A percentile compares a stretch with the other conserved stretches of the same genome.
phyloP scores from a whole-genome alignment of 1,284 basidiomycete genomes.

The Moniliella sp. region DNA sequence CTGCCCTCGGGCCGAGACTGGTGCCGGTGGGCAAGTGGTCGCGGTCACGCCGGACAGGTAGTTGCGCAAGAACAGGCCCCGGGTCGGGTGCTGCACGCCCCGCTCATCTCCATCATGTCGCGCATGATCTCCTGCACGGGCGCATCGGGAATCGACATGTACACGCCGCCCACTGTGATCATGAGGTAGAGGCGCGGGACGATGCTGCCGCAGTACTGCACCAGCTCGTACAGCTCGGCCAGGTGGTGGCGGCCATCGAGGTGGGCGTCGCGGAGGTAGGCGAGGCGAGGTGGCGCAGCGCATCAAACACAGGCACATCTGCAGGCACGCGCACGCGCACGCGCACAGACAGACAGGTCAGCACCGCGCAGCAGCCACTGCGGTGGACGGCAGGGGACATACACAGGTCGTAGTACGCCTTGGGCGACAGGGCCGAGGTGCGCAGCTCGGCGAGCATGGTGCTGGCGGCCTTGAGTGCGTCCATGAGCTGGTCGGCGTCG shows the following conservation, averaged over 20 bases:
- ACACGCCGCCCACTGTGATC: conserved; percentile 33
- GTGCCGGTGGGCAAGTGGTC: conserved; percentile 27
- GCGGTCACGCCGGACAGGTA: conserved; percentile 30
- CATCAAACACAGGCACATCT: conserved; percentile 32
- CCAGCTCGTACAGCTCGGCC: conserved; percentile 31
- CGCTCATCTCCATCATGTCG: conserved; percentile 33
- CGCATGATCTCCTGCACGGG: conserved; percentile 34
- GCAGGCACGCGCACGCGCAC: neutral
- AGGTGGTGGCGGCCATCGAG: conserved; percentile 26
- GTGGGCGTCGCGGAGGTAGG: conserved; percentile 31
- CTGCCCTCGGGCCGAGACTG: conserved; percentile 24
- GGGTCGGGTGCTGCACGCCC: conserved; percentile 31
- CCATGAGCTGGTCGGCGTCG: conserved; percentile 31
- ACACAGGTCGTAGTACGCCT: conserved; percentile 32
- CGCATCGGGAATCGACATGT: conserved; percentile 33
- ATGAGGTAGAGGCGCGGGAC: conserved; percentile 31
- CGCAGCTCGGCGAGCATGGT: conserved; percentile 30
- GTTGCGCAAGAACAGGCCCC: conserved; percentile 31
- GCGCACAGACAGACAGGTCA: neutral
- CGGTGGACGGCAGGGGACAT: conserved; percentile 2
- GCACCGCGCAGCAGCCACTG: too few species aligned
- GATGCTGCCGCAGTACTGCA: conserved; percentile 33
- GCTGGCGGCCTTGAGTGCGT: conserved; percentile 29
- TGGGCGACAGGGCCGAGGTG: conserved; percentile 23
- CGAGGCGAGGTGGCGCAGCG: conserved; percentile 28